phyloP scores from a whole-genome alignment of 805 yeast genomes.

The Candida nanaspora region DNA sequence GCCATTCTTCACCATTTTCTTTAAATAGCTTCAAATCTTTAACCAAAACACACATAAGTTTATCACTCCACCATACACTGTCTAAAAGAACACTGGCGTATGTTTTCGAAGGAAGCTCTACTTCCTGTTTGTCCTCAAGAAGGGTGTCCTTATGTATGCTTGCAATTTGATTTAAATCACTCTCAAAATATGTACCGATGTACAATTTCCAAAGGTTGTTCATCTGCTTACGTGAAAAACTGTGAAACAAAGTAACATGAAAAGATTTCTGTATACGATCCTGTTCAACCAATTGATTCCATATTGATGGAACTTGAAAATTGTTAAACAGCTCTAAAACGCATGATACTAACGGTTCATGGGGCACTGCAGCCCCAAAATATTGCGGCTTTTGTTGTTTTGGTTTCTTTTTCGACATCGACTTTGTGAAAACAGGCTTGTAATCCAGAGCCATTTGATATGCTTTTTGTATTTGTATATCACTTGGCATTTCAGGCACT shows the following conservation, averaged over 20 bases:
- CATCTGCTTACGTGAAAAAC: slow-evolving; percentile 9
- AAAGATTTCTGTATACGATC: slow-evolving; percentile 44
- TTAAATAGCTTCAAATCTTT: slow-evolving; percentile 18
- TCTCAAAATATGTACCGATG: slow-evolving; percentile 5
- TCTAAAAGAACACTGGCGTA: slow-evolving; percentile 34
- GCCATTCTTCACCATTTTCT: slow-evolving; percentile 4
- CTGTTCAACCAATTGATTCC: slow-evolving; percentile 19
- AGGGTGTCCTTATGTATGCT: too few species aligned
- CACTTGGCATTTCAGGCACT: slow-evolving; percentile 33
- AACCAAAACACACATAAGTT: slow-evolving; percentile 49
- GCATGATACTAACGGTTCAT: slow-evolving; percentile 2
- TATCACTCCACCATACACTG: slow-evolving; percentile 41
- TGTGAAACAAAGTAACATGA: slow-evolving; percentile 65
- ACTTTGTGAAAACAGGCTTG: slow-evolving; percentile 43
- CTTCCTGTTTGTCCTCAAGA: too few species aligned
- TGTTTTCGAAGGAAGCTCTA: slow-evolving; percentile 11
- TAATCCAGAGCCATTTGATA: slow-evolving; percentile 46
- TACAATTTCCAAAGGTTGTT: slow-evolving; percentile 14
- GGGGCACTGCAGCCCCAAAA: slow-evolving; percentile 35
- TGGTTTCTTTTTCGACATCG: slow-evolving; percentile 12
- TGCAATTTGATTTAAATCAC: slow-evolving; percentile 6
- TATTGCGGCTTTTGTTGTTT: slow-evolving; percentile 30
- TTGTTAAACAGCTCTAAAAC: slow-evolving; percentile 13
- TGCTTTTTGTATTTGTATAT: slow-evolving; percentile 35
- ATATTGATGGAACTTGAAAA: slow-evolving; percentile 7